phyloP scores from a whole-genome alignment of 2,329 filamentous ascomycete genomes.

The Penicillium capsulatum region DNA sequence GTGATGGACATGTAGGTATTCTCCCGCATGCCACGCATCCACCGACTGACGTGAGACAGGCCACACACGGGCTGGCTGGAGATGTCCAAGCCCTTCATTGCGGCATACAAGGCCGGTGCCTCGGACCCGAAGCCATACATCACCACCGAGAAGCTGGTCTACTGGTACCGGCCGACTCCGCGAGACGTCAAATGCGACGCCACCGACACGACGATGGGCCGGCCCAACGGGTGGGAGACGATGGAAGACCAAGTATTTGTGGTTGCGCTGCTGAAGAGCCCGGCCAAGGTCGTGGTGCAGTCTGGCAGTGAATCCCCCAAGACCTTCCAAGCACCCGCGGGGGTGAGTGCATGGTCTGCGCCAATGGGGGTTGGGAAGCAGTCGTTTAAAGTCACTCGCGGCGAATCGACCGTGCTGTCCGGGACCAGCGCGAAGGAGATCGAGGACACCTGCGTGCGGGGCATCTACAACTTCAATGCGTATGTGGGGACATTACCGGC shows the following conservation, averaged over 20 bases:
- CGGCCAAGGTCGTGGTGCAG: conserved; percentile 43
- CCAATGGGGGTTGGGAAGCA: conserved; percentile 44
- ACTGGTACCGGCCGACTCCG: conserved; percentile 55
- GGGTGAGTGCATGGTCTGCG: conserved; percentile 40
- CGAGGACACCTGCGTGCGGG: conserved; percentile 45
- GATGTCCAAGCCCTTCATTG: conserved; percentile 52
- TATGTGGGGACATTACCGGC: conserved; percentile 51
- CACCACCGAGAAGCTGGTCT: conserved; percentile 48
- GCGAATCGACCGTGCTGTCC: conserved; percentile 29
- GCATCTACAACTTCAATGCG: conserved; percentile 56
- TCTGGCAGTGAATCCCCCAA: conserved; percentile 10
- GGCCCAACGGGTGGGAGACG: conserved; percentile 49
- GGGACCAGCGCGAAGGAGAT: conserved; percentile 46
- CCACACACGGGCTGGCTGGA: conserved; percentile 53
- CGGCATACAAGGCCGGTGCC: conserved; percentile 49
- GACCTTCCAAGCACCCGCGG: conserved; percentile 39
- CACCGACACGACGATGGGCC: conserved; percentile 51
- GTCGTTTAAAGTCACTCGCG: conserved; percentile 42
- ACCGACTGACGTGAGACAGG: conserved; percentile 27
- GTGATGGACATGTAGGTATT: conserved; percentile 45
- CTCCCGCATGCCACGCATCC: neutral
- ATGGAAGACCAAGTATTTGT: conserved; percentile 53
- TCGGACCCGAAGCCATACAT: conserved; percentile 39
- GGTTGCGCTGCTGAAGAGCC: conserved; percentile 47
- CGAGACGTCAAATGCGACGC: conserved; percentile 48